Percentiles rank a stretch among this genome's conserved stretches.
Conservation (phyloP, 148 eudicot species). For the Rhododendron mucronatum region DNA sequence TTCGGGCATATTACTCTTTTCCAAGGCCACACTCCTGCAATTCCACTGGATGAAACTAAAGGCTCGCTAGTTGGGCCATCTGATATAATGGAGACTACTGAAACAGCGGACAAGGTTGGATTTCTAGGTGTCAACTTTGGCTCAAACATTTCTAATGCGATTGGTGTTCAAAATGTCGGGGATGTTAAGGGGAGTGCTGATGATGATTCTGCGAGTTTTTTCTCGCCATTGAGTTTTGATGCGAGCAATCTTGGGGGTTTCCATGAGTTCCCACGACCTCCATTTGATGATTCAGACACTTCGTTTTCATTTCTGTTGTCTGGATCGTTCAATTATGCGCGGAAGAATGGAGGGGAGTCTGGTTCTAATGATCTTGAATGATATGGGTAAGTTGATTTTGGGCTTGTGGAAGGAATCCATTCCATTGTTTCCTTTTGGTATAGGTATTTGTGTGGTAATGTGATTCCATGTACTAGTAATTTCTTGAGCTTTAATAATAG, state of each 20-base stretch:
- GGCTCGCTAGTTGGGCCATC: constrained; percentile 27
- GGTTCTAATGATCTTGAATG: constrained; percentile 41
- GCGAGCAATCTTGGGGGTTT: constrained; percentile 45
- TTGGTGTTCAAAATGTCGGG: constrained; percentile 31
- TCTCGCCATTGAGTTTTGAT: constrained; percentile 63
- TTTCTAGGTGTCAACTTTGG: constrained; percentile 34
- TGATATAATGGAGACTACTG: constrained; percentile 38
- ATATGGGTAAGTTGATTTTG: constrained; percentile 12
- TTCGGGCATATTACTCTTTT: constrained; percentile 94
- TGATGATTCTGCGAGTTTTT: constrained; percentile 45
- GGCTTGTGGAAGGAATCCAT: not conserved
- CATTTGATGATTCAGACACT: constrained; percentile 66
- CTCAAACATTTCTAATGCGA: constrained; percentile 21
- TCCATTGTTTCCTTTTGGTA: not conserved
- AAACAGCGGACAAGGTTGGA: constrained; percentile 29
- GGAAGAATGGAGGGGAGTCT: constrained; percentile 42
- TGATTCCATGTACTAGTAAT: constrained; percentile 25
- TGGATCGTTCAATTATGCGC: constrained; percentile 29
- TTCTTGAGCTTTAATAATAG: constrained; percentile 32
- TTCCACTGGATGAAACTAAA: constrained; percentile 68
- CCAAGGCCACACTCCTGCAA: constrained; percentile 94
- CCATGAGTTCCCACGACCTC: constrained; percentile 59
- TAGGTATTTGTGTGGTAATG: not conserved
- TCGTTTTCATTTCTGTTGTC: constrained; percentile 64
- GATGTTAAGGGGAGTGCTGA: constrained; percentile 39